Percentiles rank a stretch among this genome's conserved stretches.
These are phyloP conservation scores for Xerocomellus intermedius DNA, from an alignment of 768 basidiomycete species.

Conservation along the genomic window DNA sequence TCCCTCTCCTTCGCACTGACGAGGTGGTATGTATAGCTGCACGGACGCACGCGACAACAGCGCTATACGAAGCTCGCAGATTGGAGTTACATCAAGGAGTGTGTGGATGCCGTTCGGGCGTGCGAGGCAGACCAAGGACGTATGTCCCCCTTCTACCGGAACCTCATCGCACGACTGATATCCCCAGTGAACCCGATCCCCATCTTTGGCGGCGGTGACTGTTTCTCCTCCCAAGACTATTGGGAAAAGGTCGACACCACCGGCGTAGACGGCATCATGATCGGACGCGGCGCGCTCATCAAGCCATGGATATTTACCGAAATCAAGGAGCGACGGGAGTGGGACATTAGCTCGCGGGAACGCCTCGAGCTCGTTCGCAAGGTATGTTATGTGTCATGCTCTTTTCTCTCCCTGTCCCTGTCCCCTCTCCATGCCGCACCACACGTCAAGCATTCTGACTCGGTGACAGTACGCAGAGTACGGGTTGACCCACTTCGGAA, in stretches of 20 bases:
- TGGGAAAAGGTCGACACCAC: conserved; percentile 72
- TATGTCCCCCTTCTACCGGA: conserved; percentile 34
- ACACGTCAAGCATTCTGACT: not conserved
- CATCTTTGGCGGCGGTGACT: conserved; percentile 96
- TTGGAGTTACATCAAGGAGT: conserved; percentile 90
- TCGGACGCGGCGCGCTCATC: conserved; percentile 91
- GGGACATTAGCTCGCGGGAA: conserved; percentile 89
- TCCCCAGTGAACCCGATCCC: conserved; percentile 75
- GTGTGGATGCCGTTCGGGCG: conserved; percentile 76
- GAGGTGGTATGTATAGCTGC: conserved; percentile 55
- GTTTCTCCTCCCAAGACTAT: conserved; percentile 84
- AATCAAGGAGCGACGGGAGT: conserved; percentile 86
- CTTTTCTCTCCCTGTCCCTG: not conserved
- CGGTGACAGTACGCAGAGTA: conserved; percentile 75
- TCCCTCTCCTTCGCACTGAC: conserved; percentile 1
- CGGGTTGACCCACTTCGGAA: conserved; percentile 82
- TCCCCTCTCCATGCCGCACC: not conserved
- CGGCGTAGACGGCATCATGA: conserved; percentile 94
- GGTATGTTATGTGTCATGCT: conserved; percentile 38
- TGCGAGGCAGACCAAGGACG: conserved; percentile 69
- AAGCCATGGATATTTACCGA: conserved; percentile 98
- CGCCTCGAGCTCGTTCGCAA: conserved; percentile 75
- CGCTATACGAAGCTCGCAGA: conserved; percentile 91
- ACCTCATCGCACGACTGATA: not conserved
- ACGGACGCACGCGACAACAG: conserved; percentile 93